A percentile compares a stretch with the other conserved stretches of the same genome.
Conservation (phyloP, 495 filamentous ascomycete species). For the Apodospora peruviana region DNA sequence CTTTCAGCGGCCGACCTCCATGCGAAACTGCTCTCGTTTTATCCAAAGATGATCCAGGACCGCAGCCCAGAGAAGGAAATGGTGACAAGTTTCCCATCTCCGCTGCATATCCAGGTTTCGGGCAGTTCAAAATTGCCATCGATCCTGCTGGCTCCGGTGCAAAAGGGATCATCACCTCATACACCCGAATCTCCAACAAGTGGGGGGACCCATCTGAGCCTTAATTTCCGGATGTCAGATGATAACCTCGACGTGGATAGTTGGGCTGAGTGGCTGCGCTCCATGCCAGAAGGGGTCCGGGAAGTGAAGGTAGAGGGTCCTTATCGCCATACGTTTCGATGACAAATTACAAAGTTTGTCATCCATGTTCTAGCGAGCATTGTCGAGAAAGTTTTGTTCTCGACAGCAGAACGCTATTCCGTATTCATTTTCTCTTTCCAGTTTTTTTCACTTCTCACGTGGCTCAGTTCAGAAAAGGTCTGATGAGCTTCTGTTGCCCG, state of each 20-base stretch:
- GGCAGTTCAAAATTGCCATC: conserved; percentile 39
- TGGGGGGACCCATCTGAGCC: conserved; percentile 28
- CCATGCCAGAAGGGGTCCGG: conserved; percentile 43
- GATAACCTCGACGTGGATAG: conserved; percentile 34
- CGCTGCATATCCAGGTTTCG: conserved; percentile 41
- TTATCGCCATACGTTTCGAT: conserved; percentile 41
- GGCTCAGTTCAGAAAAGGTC: no score
- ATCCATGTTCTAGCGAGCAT: background rate
- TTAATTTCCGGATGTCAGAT: conserved; percentile 39
- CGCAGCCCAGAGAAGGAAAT: conserved; percentile 33
- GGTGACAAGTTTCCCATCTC: conserved; percentile 37
- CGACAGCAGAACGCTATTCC: no score
- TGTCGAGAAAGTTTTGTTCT: background rate
- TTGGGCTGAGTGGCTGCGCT: conserved; percentile 46
- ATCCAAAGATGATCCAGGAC: conserved; percentile 39
- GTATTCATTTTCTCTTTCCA: background rate
- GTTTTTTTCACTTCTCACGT: background rate
- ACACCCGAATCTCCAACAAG: conserved; percentile 21
- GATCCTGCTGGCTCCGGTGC: conserved; percentile 35
- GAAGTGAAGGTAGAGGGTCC: conserved; percentile 43
- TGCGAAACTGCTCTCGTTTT: conserved; percentile 35
- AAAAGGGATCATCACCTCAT: conserved; percentile 16
- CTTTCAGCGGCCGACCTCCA: conserved; percentile 45
- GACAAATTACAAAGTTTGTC: conserved; percentile 12
- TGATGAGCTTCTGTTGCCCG: background rate